Base-by-base conservation (phyloP, 139 green algal genomes). In the Chlorella sp. region DNA sequence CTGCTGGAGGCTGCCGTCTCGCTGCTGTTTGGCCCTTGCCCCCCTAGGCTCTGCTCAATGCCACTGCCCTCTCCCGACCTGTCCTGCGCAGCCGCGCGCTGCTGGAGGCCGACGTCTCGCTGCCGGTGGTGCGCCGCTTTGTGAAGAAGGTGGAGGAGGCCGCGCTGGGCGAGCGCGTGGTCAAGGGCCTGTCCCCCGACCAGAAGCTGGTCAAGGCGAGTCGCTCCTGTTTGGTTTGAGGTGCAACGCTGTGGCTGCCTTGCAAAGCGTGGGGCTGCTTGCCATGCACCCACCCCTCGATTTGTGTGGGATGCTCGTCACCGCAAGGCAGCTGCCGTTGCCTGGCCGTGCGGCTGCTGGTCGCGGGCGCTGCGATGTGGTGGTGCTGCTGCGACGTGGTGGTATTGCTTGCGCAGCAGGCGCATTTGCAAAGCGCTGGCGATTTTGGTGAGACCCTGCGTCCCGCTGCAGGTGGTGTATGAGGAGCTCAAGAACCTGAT, bases 61-160 rank as follows among this genome's bases (percentile, higher is more conserved):
- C 26, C 14, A 17, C 1, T 22, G 14, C 22, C 6, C 43, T 36
- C n/a, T 26, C 73, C 17, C 3, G 0, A 19, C 32, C 26, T 4
- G 28, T 5, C 36, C 28, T 34, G 32, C 7, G 38, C 77, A 83
- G 77, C 44, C 86, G 97, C 26, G 97, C 97, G 8, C 93, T 99
- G 73, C 94, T 99, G 44, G 97, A 99, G 86, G 97, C 97, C 20
- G 97, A 99, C 86, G 96, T 98, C 79, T 95, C 89, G 51, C 89
- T 99, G 72, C 97, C 97, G 14, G 94, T 99, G 58, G 97, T 99
- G 73, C 94, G 97, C 2, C 86, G 93, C 17, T 99, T 99, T 87
- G 92, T 99, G 64, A 95, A 94, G 67, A 86, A 86, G 16, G 95
- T 99, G 34, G 95, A 98, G 88, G 91, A 95, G 82, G 92, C 89